phyloP scores from a whole-genome alignment of 306 rosid genomes.

The Gastrolobium villosum region DNA sequence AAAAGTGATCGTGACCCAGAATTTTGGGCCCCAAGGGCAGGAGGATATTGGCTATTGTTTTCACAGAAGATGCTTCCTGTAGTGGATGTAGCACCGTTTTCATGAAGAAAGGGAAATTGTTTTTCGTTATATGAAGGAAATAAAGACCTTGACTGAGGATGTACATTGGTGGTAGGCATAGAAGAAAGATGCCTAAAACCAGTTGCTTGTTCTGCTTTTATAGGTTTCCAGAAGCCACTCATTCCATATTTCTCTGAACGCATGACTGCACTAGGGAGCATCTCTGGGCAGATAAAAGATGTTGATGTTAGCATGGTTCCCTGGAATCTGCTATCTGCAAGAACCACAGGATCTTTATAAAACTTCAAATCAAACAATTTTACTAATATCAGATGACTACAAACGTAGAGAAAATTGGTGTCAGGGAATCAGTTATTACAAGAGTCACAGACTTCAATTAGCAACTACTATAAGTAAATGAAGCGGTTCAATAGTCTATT shows the following conservation, averaged over 20 bases:
- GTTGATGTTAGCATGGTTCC: slow-evolving; percentile 58
- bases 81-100: slow-evolving; percentile 53
- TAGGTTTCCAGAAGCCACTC: slow-evolving; percentile 58
- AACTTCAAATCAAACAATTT: slow-evolving; percentile 30
- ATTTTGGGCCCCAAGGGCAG: slow-evolving; percentile 46
- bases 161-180: slow-evolving; percentile 56
- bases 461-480: neutral
- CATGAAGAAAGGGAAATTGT: slow-evolving; percentile 68
- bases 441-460: slow-evolving; percentile 21
- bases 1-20: slow-evolving; percentile 55
- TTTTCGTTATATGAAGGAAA: slow-evolving; percentile 56
- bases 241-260: slow-evolving; percentile 59
- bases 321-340: slow-evolving; percentile 68
- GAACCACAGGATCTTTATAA: slow-evolving; percentile 35
- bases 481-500: neutral
- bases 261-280: slow-evolving; percentile 59
- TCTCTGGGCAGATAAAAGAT: slow-evolving; percentile 77
- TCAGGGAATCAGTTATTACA: slow-evolving; percentile 20
- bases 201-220: slow-evolving; percentile 63
- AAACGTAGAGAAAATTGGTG: slow-evolving; percentile 21
- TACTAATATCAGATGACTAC: slow-evolving; percentile 26
- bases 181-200: slow-evolving; percentile 55
- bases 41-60: slow-evolving; percentile 55
- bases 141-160: slow-evolving; percentile 58
- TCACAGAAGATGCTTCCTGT: slow-evolving; percentile 63